A percentile compares a stretch with the other conserved stretches of the same genome.
Conservation (phyloP, 257 asterid genomes). For the Nicotiana tomentosiformis region DNA sequence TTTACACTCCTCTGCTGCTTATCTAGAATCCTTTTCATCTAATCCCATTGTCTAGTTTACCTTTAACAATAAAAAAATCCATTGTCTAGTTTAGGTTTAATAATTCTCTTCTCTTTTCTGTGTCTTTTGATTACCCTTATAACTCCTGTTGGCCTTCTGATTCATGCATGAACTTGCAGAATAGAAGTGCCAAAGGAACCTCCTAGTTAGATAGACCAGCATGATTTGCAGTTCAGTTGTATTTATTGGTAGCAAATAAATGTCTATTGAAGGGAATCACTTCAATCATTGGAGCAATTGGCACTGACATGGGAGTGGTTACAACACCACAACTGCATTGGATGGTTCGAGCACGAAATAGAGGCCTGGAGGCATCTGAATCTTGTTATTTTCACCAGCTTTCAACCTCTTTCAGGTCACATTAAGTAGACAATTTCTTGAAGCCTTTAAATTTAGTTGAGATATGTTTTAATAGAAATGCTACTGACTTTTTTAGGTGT, state of each 20-base stretch:
- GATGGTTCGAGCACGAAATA: constrained; percentile 86
- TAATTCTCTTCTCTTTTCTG: background rate
- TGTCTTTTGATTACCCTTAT: background rate
- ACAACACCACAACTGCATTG: constrained; percentile 97
- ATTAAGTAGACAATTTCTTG: constrained; percentile 3
- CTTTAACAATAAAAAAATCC: too few relatives aligned
- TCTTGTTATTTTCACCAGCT: constrained; percentile 55
- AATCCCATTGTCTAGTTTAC: too few relatives aligned
- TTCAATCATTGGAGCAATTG: constrained; percentile 58
- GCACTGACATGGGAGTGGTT: constrained; percentile 62
- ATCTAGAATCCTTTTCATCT: too few relatives aligned
- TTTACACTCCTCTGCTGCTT: background rate
- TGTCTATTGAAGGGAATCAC: constrained; percentile 47
- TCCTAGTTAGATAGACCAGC: background rate
- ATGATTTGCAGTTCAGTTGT: background rate
- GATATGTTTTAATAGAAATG: background rate
- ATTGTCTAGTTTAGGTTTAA: background rate
- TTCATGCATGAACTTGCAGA: background rate
- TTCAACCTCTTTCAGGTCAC: constrained; percentile 65
- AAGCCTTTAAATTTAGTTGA: constrained; percentile 1
- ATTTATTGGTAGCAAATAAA: background rate
- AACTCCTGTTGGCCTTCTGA: background rate
- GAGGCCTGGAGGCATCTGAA: constrained; percentile 69
- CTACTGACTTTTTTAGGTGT: constrained; percentile 37
- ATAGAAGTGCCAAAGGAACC: background rate